A percentile compares a stretch with the other conserved stretches of the same genome.
phyloP scores from a whole-genome alignment of 495 filamentous ascomycete species.

The Aspergillus hancockii region DNA sequence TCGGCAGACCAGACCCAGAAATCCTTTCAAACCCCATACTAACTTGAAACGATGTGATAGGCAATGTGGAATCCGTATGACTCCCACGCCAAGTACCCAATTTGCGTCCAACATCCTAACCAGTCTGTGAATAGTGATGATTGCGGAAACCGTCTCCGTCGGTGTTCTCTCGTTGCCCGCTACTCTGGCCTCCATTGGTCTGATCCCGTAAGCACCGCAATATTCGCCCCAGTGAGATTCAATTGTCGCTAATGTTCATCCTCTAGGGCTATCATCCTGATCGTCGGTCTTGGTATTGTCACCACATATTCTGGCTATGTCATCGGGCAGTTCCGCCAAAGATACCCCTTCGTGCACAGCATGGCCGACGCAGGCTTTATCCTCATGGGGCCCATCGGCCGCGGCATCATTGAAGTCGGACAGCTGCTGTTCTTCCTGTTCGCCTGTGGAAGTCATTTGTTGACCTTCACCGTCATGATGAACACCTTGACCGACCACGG shows the following conservation, averaged over 20 bases:
- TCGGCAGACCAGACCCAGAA: background rate
- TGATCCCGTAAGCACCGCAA: background rate
- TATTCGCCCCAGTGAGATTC: background rate
- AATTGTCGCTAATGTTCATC: background rate
- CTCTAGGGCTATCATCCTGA: slow-evolving; percentile 1
- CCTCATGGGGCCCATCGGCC: slow-evolving; percentile 62
- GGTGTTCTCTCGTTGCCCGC: slow-evolving; percentile 6
- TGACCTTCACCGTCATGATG: slow-evolving; percentile 67
- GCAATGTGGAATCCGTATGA: slow-evolving; percentile 2
- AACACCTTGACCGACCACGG: slow-evolving; percentile 65
- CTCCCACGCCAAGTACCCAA: background rate
- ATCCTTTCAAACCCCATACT: background rate
- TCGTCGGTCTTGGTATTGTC: slow-evolving; percentile 26
- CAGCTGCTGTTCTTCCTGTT: slow-evolving; percentile 70
- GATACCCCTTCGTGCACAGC: slow-evolving; percentile 57
- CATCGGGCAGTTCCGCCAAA: slow-evolving; percentile 34
- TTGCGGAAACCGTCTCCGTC: slow-evolving; percentile 2
- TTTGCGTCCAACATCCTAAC: background rate
- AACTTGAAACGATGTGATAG: background rate
- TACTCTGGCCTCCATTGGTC: slow-evolving; percentile 1
- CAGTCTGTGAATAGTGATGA: background rate
- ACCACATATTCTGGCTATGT: slow-evolving; percentile 52
- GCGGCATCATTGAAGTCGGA: slow-evolving; percentile 61
- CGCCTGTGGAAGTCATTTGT: slow-evolving; percentile 71
- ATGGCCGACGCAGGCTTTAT: slow-evolving; percentile 75